These are phyloP conservation scores for Mycena alexandri DNA, from an alignment of 768 basidiomycete species.

Conservation along the genomic window DNA sequence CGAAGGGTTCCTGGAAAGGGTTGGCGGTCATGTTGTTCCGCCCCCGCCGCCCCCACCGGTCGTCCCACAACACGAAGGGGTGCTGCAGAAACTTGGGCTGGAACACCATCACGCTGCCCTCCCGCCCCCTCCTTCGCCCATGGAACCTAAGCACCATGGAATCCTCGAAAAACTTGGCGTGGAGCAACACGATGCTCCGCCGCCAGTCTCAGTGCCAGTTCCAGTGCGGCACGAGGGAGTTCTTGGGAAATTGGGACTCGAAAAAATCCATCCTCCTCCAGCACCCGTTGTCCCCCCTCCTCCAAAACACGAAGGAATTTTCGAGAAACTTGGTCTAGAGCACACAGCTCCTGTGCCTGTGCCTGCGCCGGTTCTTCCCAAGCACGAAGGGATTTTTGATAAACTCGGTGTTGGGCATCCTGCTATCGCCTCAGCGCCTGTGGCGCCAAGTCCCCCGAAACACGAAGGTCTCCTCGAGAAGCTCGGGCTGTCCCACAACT, in stretches of 20 bases:
- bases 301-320: background rate
- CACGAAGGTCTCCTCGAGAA: conserved; percentile 13
- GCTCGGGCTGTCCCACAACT: conserved; percentile 12
- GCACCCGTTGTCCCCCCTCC: background rate
- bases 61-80: conserved; percentile 1
- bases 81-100: conserved; percentile 17
- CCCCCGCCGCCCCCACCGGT: conserved; percentile 16
- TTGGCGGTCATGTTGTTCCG: background rate
- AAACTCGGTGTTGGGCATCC: conserved; percentile 13
- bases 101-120: background rate
- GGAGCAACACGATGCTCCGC: background rate
- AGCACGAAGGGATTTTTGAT: conserved; percentile 20
- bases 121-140: background rate
- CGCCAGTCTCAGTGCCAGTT: background rate
- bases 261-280: background rate
- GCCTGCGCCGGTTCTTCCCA: background rate
- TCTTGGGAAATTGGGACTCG: conserved; percentile 16
- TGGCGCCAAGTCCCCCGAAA: background rate
- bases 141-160: background rate
- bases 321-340: background rate
- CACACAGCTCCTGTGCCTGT: background rate
- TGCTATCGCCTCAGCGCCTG: background rate
- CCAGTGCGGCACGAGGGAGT: conserved; percentile 3
- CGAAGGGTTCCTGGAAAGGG: conserved; percentile 15
- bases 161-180: background rate